Evolutionary conservation across 2,329 filamentous ascomycete genomes (phyloP).

Genomic region (Metarhizium album): DNA sequence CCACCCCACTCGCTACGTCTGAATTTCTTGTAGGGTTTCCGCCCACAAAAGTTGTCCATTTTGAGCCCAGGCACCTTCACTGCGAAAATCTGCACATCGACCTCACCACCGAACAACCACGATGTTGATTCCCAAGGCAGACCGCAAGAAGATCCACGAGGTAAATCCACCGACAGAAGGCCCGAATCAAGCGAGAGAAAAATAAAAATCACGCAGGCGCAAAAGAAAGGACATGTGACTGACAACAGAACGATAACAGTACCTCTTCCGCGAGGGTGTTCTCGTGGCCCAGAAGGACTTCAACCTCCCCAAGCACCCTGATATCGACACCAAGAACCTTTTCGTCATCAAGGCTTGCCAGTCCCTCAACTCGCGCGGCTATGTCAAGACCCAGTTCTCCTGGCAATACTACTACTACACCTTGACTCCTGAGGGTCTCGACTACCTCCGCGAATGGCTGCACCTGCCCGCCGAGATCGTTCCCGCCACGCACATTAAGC

Average conservation of each 20-base stretch:
- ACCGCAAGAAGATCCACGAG: conserved; percentile 99
- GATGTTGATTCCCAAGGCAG: conserved; percentile 99
- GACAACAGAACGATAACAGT: conserved; percentile 37
- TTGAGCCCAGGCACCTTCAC: conserved; percentile 26
- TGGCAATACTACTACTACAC: conserved; percentile 99
- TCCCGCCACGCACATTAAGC: conserved; percentile 99
- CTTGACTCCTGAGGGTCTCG: conserved; percentile 97
- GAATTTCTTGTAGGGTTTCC: conserved; percentile 29
- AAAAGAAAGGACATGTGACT: conserved; percentile 10
- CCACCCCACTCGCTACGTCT: conserved; percentile 24
- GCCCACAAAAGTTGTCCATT: conserved; percentile 37
- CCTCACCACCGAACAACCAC: conserved; percentile 43
- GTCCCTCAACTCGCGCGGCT: conserved; percentile 95
- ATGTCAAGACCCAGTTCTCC: conserved; percentile 99
- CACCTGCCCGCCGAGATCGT: conserved; percentile 99
- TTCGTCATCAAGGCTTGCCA: conserved; percentile 98
- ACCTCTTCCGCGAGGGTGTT: conserved; percentile 89
- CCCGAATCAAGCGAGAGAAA: background rate
- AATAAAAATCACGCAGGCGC: conserved; percentile 5
- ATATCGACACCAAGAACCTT: conserved; percentile 99
- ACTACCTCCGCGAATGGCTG: conserved; percentile 99
- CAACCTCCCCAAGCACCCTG: conserved; percentile 94
- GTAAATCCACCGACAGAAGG: conserved; percentile 22
- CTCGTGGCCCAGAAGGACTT: conserved; percentile 99
- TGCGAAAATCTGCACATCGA: conserved; percentile 37